phyloP scores from a whole-genome alignment of 805 yeast genomes.

The Kazachstania taianensis region DNA sequence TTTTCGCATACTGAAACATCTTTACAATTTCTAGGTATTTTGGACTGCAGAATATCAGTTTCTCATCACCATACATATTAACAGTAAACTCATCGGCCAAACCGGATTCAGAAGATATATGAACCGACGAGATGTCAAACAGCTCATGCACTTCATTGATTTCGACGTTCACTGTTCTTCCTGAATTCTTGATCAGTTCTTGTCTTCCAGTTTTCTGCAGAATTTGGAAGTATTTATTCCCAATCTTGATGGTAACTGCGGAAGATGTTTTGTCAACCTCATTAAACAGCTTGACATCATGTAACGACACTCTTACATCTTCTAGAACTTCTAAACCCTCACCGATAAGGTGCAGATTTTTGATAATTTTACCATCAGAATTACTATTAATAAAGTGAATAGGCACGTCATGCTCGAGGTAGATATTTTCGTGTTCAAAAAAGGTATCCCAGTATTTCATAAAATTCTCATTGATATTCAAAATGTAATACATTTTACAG shows the following conservation, averaged over 20 bases:
- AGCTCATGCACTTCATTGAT: conserved; percentile 37
- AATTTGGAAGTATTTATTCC: conserved; percentile 58
- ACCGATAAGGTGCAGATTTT: conserved; percentile 36
- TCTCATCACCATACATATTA: conserved; percentile 28
- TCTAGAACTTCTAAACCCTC: conserved; percentile 34
- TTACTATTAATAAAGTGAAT: conserved; percentile 37
- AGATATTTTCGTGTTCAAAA: conserved; percentile 18
- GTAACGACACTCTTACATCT: conserved; percentile 43
- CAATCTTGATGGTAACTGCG: conserved; percentile 58
- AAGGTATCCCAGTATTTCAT: conserved; percentile 17
- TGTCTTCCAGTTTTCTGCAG: conserved; percentile 35
- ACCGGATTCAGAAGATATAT: conserved; percentile 35
- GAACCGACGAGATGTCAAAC: conserved; percentile 32
- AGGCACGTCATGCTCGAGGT: conserved; percentile 22
- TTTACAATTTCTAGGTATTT: conserved; percentile 59
- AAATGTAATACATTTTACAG: conserved; percentile 44
- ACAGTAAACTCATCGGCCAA: conserved; percentile 43
- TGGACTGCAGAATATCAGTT: conserved; percentile 36
- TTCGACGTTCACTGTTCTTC: conserved; percentile 29
- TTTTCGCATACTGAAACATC: conserved; percentile 56
- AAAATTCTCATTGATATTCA: conserved; percentile 30
- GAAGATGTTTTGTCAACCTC: conserved; percentile 38
- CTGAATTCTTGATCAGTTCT: conserved; percentile 28
- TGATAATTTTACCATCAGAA: conserved; percentile 36
- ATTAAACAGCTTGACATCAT: conserved; percentile 45